Evolutionary conservation across 208 protist species (phyloP), one percentile per base, ranked within the genome.

Genomic region (Pavlovales sp.): DNA sequence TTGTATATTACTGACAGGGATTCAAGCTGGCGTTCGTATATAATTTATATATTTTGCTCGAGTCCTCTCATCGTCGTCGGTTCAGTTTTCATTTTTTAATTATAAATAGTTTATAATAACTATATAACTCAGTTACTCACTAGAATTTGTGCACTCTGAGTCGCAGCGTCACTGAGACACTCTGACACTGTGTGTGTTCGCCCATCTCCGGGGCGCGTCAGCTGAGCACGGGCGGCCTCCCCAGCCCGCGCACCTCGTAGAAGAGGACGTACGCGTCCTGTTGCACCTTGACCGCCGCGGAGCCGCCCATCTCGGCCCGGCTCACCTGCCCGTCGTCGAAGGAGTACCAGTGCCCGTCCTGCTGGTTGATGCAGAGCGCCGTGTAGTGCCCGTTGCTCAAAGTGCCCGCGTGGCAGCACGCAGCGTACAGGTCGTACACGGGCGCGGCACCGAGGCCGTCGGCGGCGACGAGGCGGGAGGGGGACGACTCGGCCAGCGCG

Each of bases 401-500:
- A 0, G 77, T 41, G 20, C 77, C 77, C n/a, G 37, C 39, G 77
- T 81, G 77, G 77, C 37, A 41, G 37, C 77, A 81, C 26, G 37
- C 77, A 10, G 77, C 77, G 77, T 81, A 81, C 40, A 81, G 77
- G 34, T 81, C 40, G 38, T 81, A 81, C 39, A 30, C 26, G 18
- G 7, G 77, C 34, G 34, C 71, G 30, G n/a, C 71, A 0, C 34
- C 34, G 20, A 5, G 20, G 66, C 66, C 14, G 26, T 22, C 66
- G 20, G 14, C 66, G 26, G 7, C 76, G 30, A 10, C 39, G 22
- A 7, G 11, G 34, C 77, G 77, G 39, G 28, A 41, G 39, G 34
- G 77, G 26, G 30, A 44, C 14, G 14, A 0, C 14, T 42, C 77
- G 38, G 22, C 37, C 10, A n/a, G 34, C 34, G 22, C 37, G 7